Percentiles rank a stretch among this genome's conserved stretches.
phyloP scores from a whole-genome alignment of 768 basidiomycete genomes.

The Tricholoma saponaceum region DNA sequence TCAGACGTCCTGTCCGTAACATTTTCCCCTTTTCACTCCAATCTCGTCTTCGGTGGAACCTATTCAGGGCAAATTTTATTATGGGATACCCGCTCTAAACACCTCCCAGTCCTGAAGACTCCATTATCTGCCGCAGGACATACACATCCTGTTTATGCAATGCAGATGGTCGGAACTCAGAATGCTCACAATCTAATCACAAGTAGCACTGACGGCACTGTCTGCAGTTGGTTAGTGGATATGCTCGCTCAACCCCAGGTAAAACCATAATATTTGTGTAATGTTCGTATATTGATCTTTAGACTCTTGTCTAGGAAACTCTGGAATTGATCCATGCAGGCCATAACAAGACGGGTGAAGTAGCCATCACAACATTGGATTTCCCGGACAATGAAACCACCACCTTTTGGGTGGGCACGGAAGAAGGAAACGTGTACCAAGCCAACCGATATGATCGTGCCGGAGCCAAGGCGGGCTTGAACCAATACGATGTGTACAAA shows the following conservation, averaged over 20 bases:
- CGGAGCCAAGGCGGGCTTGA: slow-evolving; percentile 92
- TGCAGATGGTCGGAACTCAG: slow-evolving; percentile 98
- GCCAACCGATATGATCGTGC: slow-evolving; percentile 97
- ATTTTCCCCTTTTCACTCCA: slow-evolving; percentile 97
- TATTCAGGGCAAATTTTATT: slow-evolving; percentile 97
- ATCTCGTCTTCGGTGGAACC: slow-evolving; percentile 96
- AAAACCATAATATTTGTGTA: slow-evolving; percentile 3
- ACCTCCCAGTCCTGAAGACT: slow-evolving; percentile 93
- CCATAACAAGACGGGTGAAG: slow-evolving; percentile 96
- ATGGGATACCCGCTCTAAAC: slow-evolving; percentile 98
- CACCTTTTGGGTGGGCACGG: slow-evolving; percentile 96
- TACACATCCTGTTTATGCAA: slow-evolving; percentile 97
- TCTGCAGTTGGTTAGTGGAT: slow-evolving; percentile 97
- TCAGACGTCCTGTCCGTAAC: slow-evolving; percentile 96
- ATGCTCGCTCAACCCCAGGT: slow-evolving; percentile 99
- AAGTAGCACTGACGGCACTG: slow-evolving; percentile 93
- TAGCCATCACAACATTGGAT: slow-evolving; percentile 89
- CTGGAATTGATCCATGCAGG: slow-evolving; percentile 85
- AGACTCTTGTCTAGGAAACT: slow-evolving; percentile 64
- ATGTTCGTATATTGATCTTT: background rate
- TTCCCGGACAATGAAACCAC: slow-evolving; percentile 97
- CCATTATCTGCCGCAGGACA: slow-evolving; percentile 95
- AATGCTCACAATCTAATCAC: slow-evolving; percentile 98
- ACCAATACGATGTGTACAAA: slow-evolving; percentile 89
- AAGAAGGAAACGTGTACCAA: slow-evolving; percentile 96